These are phyloP conservation scores for Brassica cretica DNA, from an alignment of 345 rosid genomes.

Conservation along the genomic window DNA sequence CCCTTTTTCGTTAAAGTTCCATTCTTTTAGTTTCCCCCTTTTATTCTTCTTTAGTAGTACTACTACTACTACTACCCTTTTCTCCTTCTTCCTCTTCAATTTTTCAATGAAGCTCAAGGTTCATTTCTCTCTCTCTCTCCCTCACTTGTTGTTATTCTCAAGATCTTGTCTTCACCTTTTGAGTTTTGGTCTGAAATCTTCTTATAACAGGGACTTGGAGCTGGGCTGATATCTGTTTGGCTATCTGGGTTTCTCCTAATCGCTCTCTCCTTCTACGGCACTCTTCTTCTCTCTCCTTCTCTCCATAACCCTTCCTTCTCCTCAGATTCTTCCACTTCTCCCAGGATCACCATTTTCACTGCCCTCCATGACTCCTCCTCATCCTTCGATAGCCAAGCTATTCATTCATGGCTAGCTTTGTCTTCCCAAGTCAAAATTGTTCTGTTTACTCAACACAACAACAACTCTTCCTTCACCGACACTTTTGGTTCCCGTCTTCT, in stretches of 20 bases:
- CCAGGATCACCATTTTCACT: slow-evolving; percentile 65
- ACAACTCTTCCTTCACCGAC: slow-evolving; percentile 43
- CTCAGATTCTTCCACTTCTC: slow-evolving; percentile 29
- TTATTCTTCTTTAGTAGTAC: neutral
- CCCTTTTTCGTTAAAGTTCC: slow-evolving; percentile 54
- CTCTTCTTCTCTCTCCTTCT: slow-evolving; percentile 58
- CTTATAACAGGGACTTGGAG: slow-evolving; percentile 45
- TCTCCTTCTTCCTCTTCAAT: slow-evolving; percentile 12
- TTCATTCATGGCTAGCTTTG: slow-evolving; percentile 86
- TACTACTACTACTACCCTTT: neutral
- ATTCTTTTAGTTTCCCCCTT: neutral
- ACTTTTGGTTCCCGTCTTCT: slow-evolving; percentile 58
- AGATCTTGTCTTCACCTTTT: slow-evolving; percentile 17
- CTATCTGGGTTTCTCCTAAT: slow-evolving; percentile 69
- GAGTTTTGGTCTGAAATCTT: slow-evolving; percentile 7
- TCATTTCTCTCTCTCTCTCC: neutral
- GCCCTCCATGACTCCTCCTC: slow-evolving; percentile 45
- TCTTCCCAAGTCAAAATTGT: slow-evolving; percentile 65
- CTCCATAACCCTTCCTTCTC: slow-evolving; percentile 17
- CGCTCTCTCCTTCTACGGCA: slow-evolving; percentile 68
- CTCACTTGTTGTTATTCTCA: neutral
- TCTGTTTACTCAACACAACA: slow-evolving; percentile 58
- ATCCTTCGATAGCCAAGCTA: slow-evolving; percentile 44
- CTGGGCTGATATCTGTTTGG: slow-evolving; percentile 74
- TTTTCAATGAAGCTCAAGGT: slow-evolving; percentile 46